Evolutionary conservation across 768 basidiomycete species (phyloP), one percentile per base, ranked within the genome.

Genomic region (Psilocybe tampanensis): DNA sequence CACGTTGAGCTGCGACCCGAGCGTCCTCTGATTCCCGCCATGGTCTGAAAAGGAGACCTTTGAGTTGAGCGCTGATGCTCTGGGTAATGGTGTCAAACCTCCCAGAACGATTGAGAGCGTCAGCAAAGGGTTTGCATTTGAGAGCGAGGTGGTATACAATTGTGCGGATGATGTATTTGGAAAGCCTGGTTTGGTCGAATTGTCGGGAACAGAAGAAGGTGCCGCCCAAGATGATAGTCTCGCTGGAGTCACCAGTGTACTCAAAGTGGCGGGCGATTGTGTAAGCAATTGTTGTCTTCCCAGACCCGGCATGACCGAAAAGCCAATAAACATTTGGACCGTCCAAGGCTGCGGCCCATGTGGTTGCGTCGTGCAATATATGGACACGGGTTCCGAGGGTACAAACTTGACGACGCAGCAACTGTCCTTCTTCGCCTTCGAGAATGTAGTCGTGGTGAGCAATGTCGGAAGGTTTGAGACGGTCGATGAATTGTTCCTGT

Each of bases 191-290:
- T 18, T 70, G 63, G 11, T 49, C 36, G 32, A 67, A 69, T 55
- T 64, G 64, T 18, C 65, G 64, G 8, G 70, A 72, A 43, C 66
- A 68, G 23, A 72, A 65, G 54, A 72, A 72, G 50, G 62, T 69
- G n/a, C 52, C 69, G 2, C 63, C 64, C 21, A 72, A 45, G 15
- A 60, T 50, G 47, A 56, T 55, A 13, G 54, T 48, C n/a, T 52
- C 43, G 45, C 49, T 33, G 15, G 47, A 26, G 29, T 63, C 57
- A 17, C 42, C 44, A 29, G 21, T 32, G 1, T 34, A 32, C 19
- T 66, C 60, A 44, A 66, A 67, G 4, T 47, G 33, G 19, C 47
- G 44, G 17, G 65, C 60, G 7, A 68, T 60, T 0, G 68, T 67
- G 49, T 62, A 64, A 5, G 71, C 68, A 51, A 72, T 64, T 24